Evolutionary conservation across 192 early-diverging fungal species (phyloP).

Genomic region (Linnemannia elongata): DNA sequence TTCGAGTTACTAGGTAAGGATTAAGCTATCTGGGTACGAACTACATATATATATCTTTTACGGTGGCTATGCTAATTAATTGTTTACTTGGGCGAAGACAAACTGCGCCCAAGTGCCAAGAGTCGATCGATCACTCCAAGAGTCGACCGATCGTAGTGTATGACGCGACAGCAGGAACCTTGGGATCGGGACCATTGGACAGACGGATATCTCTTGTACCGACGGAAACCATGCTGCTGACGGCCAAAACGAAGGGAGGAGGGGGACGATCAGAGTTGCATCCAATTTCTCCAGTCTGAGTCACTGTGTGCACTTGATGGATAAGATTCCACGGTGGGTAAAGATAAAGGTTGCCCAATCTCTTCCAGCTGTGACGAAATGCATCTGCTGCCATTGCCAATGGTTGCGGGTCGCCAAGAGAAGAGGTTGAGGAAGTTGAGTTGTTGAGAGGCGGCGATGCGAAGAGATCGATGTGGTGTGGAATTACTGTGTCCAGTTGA

Average conservation of each 20-base stretch:
- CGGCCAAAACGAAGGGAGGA: conserved; percentile 45
- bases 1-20: no score
- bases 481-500: conserved; percentile 23
- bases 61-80: no score
- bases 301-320: conserved; percentile 11
- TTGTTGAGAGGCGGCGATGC: conserved; percentile 36
- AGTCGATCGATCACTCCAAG: no score
- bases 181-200: conserved; percentile 4
- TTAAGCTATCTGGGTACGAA: no score
- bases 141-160: no score
- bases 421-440: no score
- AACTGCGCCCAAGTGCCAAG: no score
- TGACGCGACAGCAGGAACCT: no score
- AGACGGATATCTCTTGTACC: conserved; percentile 15
- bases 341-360: conserved; percentile 22
- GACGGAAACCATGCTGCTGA: conserved; percentile 42
- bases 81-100: no score
- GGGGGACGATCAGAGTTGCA: conserved; percentile 20
- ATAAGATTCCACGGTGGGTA: conserved; percentile 54
- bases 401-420: conserved; percentile 39
- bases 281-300: conserved; percentile 24
- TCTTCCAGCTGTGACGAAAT: conserved; percentile 17
- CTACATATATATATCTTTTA: no score
- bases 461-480: conserved; percentile 49
- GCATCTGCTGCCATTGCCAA: conserved; percentile 17